Evolutionary conservation across 345 rosid species (phyloP).

Genomic region (Eucalyptus camaldulensis): DNA sequence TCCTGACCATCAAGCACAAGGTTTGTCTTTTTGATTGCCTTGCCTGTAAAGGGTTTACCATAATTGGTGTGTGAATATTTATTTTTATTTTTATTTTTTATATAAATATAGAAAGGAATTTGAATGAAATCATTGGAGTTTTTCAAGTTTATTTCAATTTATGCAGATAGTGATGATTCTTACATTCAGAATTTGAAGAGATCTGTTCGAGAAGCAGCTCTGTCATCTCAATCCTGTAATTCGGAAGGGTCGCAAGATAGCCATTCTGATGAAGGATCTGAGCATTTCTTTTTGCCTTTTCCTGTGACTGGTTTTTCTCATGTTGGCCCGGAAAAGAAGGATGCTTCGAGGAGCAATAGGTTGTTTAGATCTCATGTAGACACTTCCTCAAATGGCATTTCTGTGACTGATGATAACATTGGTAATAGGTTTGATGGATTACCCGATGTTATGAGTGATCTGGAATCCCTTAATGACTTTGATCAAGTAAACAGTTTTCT

Average conservation of each 20-base stretch:
- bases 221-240: conserved; percentile 43
- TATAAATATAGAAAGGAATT: not conserved
- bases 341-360: conserved; percentile 42
- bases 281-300: conserved; percentile 78
- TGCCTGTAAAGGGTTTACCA: not conserved
- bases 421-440: conserved; percentile 48
- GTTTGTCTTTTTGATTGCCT: conserved; percentile 13
- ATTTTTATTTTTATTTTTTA: not conserved
- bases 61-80: not conserved
- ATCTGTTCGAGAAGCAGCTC: conserved; percentile 90
- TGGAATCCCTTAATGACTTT: conserved; percentile 55
- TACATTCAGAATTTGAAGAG: conserved; percentile 73
- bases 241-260: conserved; percentile 62
- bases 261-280: conserved; percentile 70
- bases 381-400: conserved; percentile 27
- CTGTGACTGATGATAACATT: conserved; percentile 18
- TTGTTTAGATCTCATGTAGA: conserved; percentile 38
- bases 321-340: conserved; percentile 35
- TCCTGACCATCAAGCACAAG: conserved; percentile 42
- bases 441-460: conserved; percentile 43
- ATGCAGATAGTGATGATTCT: conserved; percentile 58
- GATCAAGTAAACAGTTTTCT: conserved; percentile 67
- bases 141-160: not conserved
- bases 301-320: conserved; percentile 46
- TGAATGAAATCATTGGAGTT: not conserved